Base-by-base conservation (phyloP, 495 filamentous ascomycete species). In the Penicillium ucsense region DNA sequence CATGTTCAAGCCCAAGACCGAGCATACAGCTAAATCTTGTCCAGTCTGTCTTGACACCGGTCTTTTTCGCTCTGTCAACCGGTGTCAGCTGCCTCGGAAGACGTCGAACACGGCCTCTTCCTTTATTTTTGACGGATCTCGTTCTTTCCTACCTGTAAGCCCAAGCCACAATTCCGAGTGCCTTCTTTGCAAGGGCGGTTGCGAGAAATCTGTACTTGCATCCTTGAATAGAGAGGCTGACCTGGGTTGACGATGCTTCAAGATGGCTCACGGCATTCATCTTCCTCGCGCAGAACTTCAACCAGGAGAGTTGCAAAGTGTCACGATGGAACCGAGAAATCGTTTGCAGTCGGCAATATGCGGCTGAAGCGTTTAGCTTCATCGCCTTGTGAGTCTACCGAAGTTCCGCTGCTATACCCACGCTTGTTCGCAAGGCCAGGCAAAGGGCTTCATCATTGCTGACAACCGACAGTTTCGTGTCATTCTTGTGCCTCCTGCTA, bases 211-310 rank as follows among this genome's bases (percentile, higher is more conserved):
- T 20, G 20, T 20, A 20, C 20, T 20, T 20, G 20, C 20, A 20
- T 20, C 20, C 20, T 1, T 20, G 20, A 20, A 20, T 20, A 20
- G 1, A n/a, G 20, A 20, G 20, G 20, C 20, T 20, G 20, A 20
- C 20, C 20, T 20, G 20, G 20, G 20, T 20, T 20, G 20, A 20
- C 20, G 20, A 20, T 20, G 20, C 20, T n/a, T 12, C 6, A 28
- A 59, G 56, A 10, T 59, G 56, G 56, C 47, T 59, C 35, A 56
- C 53, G 6, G 35, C 53, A 4, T 56, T 56, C 38, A 49, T 59
- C 33, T 56, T 59, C 42, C 43, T 59, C 29, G 53, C 56, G 4
- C 44, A 38, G 20, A 37, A 59, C 20, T 59, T 56, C 48, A 56
- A 59, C 30, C 50, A 40, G 4, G 29, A 41, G 8, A 53, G 35